A percentile compares a stretch with the other conserved stretches of the same genome.
Conservation (phyloP, 305 asterid genomes). For the Fraxinus baroniana region DNA sequence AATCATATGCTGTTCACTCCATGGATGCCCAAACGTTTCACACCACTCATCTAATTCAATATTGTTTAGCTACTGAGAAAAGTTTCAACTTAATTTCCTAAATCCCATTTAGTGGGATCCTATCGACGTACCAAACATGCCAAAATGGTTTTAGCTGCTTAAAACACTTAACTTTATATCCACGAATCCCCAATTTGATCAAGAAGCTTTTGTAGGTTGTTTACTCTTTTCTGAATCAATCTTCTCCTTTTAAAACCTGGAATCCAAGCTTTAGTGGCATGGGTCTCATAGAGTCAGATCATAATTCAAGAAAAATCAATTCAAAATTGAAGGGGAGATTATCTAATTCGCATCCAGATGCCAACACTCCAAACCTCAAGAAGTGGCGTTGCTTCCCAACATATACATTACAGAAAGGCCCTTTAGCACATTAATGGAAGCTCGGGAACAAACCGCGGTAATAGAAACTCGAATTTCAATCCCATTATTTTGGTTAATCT, state of each 20-base stretch:
- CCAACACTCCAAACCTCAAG: background rate
- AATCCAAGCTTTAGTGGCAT: too few relatives aligned
- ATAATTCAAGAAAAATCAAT: background rate
- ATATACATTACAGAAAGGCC: background rate
- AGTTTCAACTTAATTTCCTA: background rate
- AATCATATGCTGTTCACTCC: background rate
- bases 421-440: background rate
- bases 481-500: background rate
- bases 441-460: background rate
- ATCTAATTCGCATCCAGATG: background rate
- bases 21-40: background rate
- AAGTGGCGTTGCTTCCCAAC: background rate
- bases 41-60: background rate
- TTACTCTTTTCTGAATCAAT: constrained; percentile 39
- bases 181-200: background rate
- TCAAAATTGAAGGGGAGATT: background rate
- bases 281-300: background rate
- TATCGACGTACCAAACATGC: background rate
- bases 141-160: background rate
- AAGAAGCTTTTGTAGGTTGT: constrained; percentile 23
- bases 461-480: background rate
- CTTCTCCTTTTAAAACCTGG: constrained; percentile 42
- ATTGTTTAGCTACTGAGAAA: background rate
- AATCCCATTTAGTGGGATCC: background rate
- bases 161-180: background rate